phyloP scores from a whole-genome alignment of 2,329 filamentous ascomycete genomes.

The Colletotrichum eleusines region DNA sequence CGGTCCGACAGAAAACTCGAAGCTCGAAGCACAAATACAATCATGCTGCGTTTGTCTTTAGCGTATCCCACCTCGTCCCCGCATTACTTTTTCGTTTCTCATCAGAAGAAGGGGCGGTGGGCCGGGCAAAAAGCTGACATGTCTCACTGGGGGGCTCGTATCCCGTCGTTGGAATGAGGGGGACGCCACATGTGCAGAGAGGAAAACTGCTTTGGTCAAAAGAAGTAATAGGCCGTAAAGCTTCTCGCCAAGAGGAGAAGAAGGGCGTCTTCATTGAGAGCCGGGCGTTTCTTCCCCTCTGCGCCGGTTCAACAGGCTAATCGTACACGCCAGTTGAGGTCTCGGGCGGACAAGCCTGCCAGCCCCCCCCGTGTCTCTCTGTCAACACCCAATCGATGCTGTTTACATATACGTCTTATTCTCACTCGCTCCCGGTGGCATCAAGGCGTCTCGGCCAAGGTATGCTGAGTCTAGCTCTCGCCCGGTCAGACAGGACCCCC shows the following conservation, averaged over 20 bases:
- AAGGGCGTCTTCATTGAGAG: neutral
- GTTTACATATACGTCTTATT: neutral
- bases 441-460: neutral
- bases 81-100: no score
- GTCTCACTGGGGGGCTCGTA: neutral
- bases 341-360: neutral
- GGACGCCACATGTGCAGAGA: neutral
- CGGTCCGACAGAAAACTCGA: neutral
- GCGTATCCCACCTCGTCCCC: no score
- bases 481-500: neutral
- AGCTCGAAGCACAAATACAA: neutral
- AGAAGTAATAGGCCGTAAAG: neutral
- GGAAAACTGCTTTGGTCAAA: neutral
- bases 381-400: neutral
- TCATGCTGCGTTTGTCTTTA: no score
- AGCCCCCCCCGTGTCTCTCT: neutral
- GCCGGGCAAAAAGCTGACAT: conserved; percentile 21
- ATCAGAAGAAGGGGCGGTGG: conserved; percentile 2
- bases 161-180: neutral
- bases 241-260: neutral
- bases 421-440: neutral
- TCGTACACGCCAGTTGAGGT: neutral
- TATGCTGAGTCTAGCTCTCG: neutral
- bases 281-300: neutral
- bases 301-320: neutral